Evolutionary conservation across 306 rosid species (phyloP).

Genomic region (Cajanus cajan): DNA sequence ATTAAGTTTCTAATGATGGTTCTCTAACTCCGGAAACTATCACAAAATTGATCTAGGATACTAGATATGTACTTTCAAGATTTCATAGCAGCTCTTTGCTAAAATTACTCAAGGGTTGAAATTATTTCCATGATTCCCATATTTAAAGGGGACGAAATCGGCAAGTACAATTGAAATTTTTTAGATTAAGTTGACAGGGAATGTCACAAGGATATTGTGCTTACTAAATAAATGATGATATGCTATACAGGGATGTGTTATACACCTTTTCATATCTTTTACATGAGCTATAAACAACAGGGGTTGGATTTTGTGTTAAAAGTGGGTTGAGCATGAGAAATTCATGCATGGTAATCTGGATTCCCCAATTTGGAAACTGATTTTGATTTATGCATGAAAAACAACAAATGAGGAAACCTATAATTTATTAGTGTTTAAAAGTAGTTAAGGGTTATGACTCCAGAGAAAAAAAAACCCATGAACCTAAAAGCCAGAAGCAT

Average conservation of each 20-base stretch:
- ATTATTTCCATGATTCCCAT: neutral
- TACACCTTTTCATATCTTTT: conserved; percentile 16
- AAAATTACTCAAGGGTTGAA: neutral
- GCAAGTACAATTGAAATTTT: neutral
- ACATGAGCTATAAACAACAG: conserved; percentile 17
- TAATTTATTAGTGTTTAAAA: conserved; percentile 14
- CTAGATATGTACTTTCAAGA: neutral
- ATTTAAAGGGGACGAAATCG: neutral
- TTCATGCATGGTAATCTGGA: conserved; percentile 31
- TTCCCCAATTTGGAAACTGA: conserved; percentile 19
- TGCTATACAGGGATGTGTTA: neutral
- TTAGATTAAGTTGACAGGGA: neutral
- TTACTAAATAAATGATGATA: conserved; percentile 11
- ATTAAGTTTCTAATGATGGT: neutral
- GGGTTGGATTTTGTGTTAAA: conserved; percentile 28
- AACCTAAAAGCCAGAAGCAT: neutral
- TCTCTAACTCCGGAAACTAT: neutral
- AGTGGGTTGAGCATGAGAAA: conserved; percentile 39
- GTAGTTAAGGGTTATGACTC: conserved; percentile 28
- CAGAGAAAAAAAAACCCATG: neutral
- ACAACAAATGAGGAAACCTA: neutral
- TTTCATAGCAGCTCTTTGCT: neutral
- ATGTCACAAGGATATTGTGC: conserved; percentile 39
- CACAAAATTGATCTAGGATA: neutral
- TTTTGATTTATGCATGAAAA: neutral